Base-by-base conservation (phyloP, 2,329 filamentous ascomycete genomes). In the Fusarium hostae region DNA sequence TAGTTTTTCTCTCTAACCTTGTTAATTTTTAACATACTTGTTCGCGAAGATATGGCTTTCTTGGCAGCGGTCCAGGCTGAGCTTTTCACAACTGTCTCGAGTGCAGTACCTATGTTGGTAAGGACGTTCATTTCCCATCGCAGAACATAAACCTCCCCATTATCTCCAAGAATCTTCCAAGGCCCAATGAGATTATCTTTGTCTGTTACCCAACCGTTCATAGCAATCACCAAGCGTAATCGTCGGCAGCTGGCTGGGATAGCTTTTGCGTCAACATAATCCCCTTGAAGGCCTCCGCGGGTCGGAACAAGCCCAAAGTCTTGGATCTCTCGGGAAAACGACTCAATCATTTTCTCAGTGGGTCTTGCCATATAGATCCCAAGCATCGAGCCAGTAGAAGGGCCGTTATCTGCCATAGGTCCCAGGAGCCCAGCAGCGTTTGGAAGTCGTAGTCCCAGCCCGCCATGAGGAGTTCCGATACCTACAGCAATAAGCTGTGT, bases 321-420 rank as follows among this genome's bases (percentile, higher is more conserved):
- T 75, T 94, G 90, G 20, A 98, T 91, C 71, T 97, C 94, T 73
- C 90, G 90, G 15, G 92, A 88, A 79, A 97, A 97, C n/a, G 91
- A 86, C 71, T 97, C 94, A 86, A 98, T 92, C 86, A 95, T 94
- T 79, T 94, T 91, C 57, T 91, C 90, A 1, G 92, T 93, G 86
- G 97, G 95, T 39, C 91, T 89, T 3, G 91, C 90, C 45, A 93
- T 93, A 78, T 97, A 97, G n/a, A 96, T 93, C 12, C 96, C 96
- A 77, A 98, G 98, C 41, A 98, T 84, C 40, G 92, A 90, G 20
- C 95, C 95, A 34, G 97, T 91, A 44, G 94, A 85, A 20, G 96
- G 88, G 9, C 91, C 89, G 68, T 92, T 96, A 40, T 95, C 91
- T 4, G 94, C 92, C 77, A 98, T 86, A 22, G 90, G 87, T 15